Percentiles rank a stretch among this genome's conserved stretches.
Conservation (phyloP, 1,284 basidiomycete genomes). For the Cerioporus squamosus region DNA sequence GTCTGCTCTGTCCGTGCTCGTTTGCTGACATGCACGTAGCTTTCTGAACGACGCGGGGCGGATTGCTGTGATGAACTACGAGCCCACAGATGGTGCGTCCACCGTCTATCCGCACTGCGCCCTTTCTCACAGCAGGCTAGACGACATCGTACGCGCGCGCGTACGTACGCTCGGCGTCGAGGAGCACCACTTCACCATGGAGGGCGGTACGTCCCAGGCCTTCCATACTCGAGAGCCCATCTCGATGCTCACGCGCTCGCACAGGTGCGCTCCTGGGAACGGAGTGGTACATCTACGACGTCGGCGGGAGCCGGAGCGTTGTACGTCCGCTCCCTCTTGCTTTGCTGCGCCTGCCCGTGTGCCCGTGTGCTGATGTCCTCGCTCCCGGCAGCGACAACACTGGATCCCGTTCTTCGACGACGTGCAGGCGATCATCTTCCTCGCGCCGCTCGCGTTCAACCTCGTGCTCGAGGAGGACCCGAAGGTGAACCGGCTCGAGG, state of each 20-base stretch:
- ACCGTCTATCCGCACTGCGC: background rate
- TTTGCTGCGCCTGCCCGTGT: too few species aligned
- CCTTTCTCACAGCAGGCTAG: constrained; percentile 23
- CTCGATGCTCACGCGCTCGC: too few species aligned
- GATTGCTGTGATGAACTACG: constrained; percentile 54
- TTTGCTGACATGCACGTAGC: constrained; percentile 33
- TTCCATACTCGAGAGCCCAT: background rate
- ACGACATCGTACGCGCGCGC: constrained; percentile 66
- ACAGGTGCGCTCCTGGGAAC: constrained; percentile 38
- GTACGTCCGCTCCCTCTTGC: too few species aligned
- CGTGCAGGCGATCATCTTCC: constrained; percentile 51
- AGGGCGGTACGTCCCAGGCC: constrained; percentile 42
- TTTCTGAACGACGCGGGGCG: constrained; percentile 66
- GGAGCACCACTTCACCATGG: constrained; percentile 63
- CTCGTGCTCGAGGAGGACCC: constrained; percentile 63
- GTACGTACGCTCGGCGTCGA: constrained; percentile 66
- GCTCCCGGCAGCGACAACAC: too few species aligned
- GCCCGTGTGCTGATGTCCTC: too few species aligned
- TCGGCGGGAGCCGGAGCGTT: constrained; percentile 61
- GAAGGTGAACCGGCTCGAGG: constrained; percentile 61
- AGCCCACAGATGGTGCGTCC: constrained; percentile 49
- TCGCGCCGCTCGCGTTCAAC: constrained; percentile 61
- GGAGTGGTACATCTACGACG: constrained; percentile 70
- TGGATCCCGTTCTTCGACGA: constrained; percentile 76
- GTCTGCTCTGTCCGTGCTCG: background rate